These are phyloP conservation scores for Paramecium bursaria DNA, from an alignment of 73 alveolate species.

Conservation along the genomic window DNA sequence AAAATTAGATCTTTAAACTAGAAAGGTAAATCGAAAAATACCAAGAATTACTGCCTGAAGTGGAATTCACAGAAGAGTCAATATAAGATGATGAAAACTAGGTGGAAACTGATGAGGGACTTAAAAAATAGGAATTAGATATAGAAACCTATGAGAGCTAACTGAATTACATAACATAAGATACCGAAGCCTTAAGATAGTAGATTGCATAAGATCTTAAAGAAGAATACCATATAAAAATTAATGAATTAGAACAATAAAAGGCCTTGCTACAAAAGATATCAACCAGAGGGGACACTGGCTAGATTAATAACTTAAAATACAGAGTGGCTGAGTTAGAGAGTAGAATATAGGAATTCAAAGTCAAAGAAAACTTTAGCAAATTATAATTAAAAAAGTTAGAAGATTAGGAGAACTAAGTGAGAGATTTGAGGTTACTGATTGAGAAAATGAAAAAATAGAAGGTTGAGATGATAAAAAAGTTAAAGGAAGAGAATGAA, in stretches of 20 bases:
- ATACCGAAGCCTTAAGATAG: background rate
- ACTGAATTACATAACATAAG: too few species aligned
- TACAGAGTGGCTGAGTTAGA: constrained; percentile 21
- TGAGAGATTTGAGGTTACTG: constrained; percentile 10
- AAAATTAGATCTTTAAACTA: too few species aligned
- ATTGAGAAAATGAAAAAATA: constrained; percentile 56
- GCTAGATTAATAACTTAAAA: background rate
- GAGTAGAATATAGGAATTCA: background rate
- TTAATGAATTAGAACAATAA: constrained; percentile 5
- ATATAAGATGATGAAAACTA: too few species aligned
- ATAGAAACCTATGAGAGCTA: too few species aligned
- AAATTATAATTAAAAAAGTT: constrained; percentile 19
- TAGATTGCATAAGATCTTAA: constrained; percentile 39
- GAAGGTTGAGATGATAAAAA: constrained; percentile 39
- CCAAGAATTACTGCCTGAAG: too few species aligned
- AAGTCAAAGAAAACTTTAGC: constrained; percentile 6
- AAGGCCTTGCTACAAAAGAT: constrained; percentile 7
- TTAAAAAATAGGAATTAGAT: too few species aligned
- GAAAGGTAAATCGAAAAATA: too few species aligned
- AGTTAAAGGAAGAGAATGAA: constrained; percentile 46
- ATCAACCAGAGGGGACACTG: background rate
- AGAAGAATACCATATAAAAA: background rate
- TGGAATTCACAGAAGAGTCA: too few species aligned
- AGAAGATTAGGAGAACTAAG: constrained; percentile 55
- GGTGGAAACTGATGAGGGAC: too few species aligned